A percentile compares a stretch with the other conserved stretches of the same genome.
phyloP scores from a whole-genome alignment of 2,329 filamentous ascomycete genomes.

The Alternaria arbusti region DNA sequence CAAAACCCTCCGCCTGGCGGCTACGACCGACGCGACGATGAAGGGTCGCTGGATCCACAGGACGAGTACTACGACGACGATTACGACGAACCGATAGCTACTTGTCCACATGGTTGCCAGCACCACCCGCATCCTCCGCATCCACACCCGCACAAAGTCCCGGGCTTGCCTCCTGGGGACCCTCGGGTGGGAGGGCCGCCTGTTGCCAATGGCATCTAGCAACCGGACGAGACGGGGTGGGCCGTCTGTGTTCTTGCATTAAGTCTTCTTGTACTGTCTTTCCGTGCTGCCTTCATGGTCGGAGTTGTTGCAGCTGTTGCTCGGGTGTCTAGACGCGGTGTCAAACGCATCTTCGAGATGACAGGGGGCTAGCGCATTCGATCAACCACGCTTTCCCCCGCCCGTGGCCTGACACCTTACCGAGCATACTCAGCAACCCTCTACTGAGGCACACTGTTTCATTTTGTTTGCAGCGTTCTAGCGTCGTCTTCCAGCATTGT shows the following conservation, averaged over 20 bases:
- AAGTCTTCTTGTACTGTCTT: slow-evolving; percentile 34
- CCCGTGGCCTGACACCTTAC: background rate
- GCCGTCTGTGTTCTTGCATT: slow-evolving; percentile 48
- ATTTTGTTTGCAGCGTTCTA: slow-evolving; percentile 10
- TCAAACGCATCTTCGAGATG: slow-evolving; percentile 10
- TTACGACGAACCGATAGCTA: slow-evolving; percentile 38
- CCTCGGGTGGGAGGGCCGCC: slow-evolving; percentile 28
- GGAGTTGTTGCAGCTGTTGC: slow-evolving; percentile 11
- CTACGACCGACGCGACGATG: slow-evolving; percentile 42
- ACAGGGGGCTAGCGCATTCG: background rate
- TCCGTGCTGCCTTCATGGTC: slow-evolving; percentile 35
- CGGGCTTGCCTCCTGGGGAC: slow-evolving; percentile 32
- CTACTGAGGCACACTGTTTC: background rate
- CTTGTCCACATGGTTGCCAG: slow-evolving; percentile 43
- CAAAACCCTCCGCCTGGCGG: slow-evolving; percentile 39
- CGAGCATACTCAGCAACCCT: background rate
- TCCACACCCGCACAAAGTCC: slow-evolving; percentile 28
- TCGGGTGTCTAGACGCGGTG: slow-evolving; percentile 8
- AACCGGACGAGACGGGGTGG: slow-evolving; percentile 49
- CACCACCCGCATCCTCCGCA: slow-evolving; percentile 38
- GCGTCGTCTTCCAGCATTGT: slow-evolving; percentile 11
- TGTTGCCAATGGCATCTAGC: slow-evolving; percentile 41
- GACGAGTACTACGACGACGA: slow-evolving; percentile 49
- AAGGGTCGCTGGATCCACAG: slow-evolving; percentile 39
- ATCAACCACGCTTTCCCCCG: background rate